Evolutionary conservation across 2,329 filamentous ascomycete genomes (phyloP).

Genomic region (Calonectria pseudoturangicola): DNA sequence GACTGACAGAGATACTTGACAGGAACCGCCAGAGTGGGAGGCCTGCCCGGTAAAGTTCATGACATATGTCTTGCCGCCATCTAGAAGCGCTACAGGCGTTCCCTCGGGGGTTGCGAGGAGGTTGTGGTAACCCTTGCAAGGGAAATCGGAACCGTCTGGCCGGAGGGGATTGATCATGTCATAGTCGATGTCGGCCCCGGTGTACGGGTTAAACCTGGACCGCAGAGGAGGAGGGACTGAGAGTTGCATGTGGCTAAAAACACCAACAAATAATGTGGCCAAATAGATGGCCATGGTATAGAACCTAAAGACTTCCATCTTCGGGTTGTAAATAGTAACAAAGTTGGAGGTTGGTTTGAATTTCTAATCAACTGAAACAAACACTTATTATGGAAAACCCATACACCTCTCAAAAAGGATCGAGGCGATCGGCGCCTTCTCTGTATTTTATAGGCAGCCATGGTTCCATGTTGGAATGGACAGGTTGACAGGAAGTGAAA

Average conservation of each 20-base stretch:
- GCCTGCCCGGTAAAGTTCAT: slow-evolving; percentile 73
- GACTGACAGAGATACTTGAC: slow-evolving; percentile 77
- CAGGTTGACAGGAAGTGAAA: slow-evolving; percentile 13
- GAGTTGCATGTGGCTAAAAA: slow-evolving; percentile 70
- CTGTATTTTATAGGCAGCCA: slow-evolving; percentile 23
- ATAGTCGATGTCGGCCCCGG: slow-evolving; percentile 75
- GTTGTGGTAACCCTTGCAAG: slow-evolving; percentile 79
- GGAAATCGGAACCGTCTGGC: slow-evolving; percentile 78
- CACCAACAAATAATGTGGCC: background rate
- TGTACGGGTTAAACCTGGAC: slow-evolving; percentile 70
- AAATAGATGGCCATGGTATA: slow-evolving; percentile 8
- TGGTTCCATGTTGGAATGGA: slow-evolving; percentile 11
- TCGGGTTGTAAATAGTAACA: background rate
- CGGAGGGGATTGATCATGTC: slow-evolving; percentile 80
- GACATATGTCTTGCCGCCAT: slow-evolving; percentile 70
- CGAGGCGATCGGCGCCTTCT: background rate
- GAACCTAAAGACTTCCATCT: background rate
- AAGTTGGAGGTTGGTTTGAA: background rate
- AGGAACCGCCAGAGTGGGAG: slow-evolving; percentile 75
- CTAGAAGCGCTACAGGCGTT: slow-evolving; percentile 69
- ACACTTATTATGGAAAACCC: background rate
- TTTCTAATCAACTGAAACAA: background rate
- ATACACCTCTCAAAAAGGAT: background rate
- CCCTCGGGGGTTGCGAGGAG: slow-evolving; percentile 57
- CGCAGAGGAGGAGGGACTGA: slow-evolving; percentile 68